Percentiles rank a stretch among this genome's conserved stretches.
Conservation (phyloP, 495 filamentous ascomycete species). For the Talaromyces ruber region DNA sequence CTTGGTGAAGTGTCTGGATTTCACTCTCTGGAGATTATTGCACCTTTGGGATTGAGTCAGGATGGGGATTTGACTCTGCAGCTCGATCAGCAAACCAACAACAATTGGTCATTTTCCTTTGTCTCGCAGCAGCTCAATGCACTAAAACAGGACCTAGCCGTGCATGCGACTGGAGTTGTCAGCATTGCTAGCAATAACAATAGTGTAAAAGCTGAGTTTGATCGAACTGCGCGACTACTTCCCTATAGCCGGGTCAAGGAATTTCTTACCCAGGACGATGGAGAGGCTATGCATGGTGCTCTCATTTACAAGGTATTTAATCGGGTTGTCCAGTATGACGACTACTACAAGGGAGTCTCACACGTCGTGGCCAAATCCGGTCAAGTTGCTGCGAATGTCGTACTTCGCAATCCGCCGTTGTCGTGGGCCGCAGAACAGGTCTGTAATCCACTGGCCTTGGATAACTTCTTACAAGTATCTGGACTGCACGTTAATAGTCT, state of each 20-base stretch:
- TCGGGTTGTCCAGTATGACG: conserved; percentile 18
- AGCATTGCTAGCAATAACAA: too few species aligned
- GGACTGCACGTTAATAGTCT: conserved; percentile 32
- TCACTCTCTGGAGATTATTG: conserved; percentile 5
- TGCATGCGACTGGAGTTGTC: too few species aligned
- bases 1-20: neutral
- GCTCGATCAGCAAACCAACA: too few species aligned
- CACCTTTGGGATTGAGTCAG: too few species aligned
- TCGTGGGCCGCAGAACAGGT: neutral
- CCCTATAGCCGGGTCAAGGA: neutral
- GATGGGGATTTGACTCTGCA: too few species aligned
- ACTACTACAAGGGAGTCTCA: conserved; percentile 18
- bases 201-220: neutral
- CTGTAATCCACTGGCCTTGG: conserved; percentile 17
- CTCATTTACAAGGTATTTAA: conserved; percentile 21
- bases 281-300: conserved; percentile 6
- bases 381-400: conserved; percentile 16
- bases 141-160: neutral
- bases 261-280: neutral
- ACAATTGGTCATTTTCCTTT: too few species aligned
- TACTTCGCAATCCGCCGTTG: conserved; percentile 5
- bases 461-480: conserved; percentile 33
- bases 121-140: neutral
- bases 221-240: neutral
- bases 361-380: conserved; percentile 11